phyloP scores from a whole-genome alignment of 116 monocot genomes.

The Cymodocea nodosa region DNA sequence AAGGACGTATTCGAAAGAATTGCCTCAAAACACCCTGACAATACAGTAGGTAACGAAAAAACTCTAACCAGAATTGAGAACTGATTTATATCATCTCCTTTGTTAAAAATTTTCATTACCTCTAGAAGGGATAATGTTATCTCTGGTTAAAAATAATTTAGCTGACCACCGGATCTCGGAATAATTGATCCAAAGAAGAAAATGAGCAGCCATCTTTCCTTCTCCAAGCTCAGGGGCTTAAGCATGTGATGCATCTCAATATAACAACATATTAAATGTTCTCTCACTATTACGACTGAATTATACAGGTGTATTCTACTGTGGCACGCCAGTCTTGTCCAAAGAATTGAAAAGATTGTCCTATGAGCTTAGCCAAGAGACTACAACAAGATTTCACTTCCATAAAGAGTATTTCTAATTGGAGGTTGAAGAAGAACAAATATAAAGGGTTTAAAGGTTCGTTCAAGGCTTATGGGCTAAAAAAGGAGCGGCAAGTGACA shows the following conservation, averaged over 20 bases:
- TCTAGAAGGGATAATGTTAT: too few relatives aligned
- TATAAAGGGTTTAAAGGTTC: background rate
- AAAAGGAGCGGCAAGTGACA: background rate
- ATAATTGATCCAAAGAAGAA: too few relatives aligned
- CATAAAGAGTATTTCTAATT: slow-evolving; percentile 50
- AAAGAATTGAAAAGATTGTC: slow-evolving; percentile 64
- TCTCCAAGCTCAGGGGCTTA: too few relatives aligned
- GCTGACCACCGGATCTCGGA: too few relatives aligned
- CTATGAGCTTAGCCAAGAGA: slow-evolving; percentile 54
- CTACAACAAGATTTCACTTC: slow-evolving; percentile 73
- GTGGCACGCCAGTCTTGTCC: slow-evolving; percentile 53
- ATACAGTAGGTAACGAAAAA: slow-evolving; percentile 53
- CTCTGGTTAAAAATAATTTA: too few relatives aligned
- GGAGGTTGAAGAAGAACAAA: background rate
- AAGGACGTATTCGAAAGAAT: slow-evolving; percentile 68
- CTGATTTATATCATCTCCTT: background rate
- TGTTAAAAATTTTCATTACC: background rate
- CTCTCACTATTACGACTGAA: background rate
- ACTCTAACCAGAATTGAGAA: background rate
- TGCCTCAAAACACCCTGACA: slow-evolving; percentile 51
- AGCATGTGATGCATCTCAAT: too few relatives aligned
- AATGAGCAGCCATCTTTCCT: too few relatives aligned
- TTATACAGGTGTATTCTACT: slow-evolving; percentile 73
- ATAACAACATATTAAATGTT: too few relatives aligned
- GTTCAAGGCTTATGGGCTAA: background rate